phyloP scores from a whole-genome alignment of 2,329 filamentous ascomycete genomes.

The Chrysoporthe austroafricana region DNA sequence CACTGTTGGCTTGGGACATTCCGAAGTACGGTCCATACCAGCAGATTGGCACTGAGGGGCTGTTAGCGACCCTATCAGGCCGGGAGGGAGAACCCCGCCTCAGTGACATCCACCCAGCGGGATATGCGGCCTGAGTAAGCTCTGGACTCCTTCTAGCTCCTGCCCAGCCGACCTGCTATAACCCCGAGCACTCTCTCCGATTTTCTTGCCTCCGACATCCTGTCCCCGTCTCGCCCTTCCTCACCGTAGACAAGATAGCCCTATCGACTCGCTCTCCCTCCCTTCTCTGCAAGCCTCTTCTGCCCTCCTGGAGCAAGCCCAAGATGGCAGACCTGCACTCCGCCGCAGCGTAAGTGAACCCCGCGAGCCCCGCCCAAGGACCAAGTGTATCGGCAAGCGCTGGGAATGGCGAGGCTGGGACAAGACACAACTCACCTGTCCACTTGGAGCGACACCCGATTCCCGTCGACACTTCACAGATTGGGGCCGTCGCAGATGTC shows the following conservation, averaged over 20 bases:
- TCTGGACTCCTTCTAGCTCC: conserved; percentile 17
- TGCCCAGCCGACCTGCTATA: conserved; percentile 19
- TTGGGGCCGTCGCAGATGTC: not conserved
- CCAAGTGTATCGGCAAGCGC: not conserved
- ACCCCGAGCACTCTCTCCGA: conserved; percentile 26
- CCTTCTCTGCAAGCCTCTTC: conserved; percentile 16
- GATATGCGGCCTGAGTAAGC: conserved; percentile 27
- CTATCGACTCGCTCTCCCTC: conserved; percentile 11
- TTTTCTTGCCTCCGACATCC: conserved; percentile 20
- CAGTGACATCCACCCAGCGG: conserved; percentile 13
- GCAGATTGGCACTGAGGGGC: not conserved
- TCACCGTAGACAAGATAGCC: conserved; percentile 19
- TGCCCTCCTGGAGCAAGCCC: conserved; percentile 32
- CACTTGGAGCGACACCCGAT: not conserved
- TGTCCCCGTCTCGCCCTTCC: conserved; percentile 11
- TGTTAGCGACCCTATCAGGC: not conserved
- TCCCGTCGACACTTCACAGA: not conserved
- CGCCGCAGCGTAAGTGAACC: conserved; percentile 37
- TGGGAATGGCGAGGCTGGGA: conserved; percentile 1
- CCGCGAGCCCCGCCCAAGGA: conserved; percentile 25
- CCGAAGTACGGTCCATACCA: not conserved
- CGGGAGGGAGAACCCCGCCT: conserved; percentile 22
- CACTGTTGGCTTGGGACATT: not conserved
- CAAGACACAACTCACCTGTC: not conserved
- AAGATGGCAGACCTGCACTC: conserved; percentile 37